Evolutionary conservation across 805 yeast species (phyloP).

Genomic region (Candida orba): DNA sequence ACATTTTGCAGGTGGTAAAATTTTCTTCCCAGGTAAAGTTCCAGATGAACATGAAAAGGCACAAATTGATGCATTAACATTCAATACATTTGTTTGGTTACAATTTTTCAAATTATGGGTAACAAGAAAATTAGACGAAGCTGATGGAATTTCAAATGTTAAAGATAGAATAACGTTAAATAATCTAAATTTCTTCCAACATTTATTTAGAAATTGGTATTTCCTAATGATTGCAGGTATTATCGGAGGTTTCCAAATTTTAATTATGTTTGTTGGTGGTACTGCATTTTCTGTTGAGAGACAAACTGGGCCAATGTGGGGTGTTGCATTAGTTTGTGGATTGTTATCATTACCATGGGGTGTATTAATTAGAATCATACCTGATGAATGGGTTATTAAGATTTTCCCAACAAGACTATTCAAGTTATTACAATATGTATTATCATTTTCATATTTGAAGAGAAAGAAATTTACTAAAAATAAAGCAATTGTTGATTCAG

Average conservation of each 20-base stretch:
- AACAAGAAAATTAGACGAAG: slow-evolving; percentile 86
- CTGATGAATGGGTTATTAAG: slow-evolving; percentile 66
- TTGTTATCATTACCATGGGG: slow-evolving; percentile 78
- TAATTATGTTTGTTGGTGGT: slow-evolving; percentile 97
- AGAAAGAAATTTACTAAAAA: slow-evolving; percentile 4
- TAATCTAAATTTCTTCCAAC: slow-evolving; percentile 77
- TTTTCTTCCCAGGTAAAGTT: slow-evolving; percentile 40
- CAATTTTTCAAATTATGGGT: slow-evolving; percentile 92
- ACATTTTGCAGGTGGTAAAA: slow-evolving; percentile 66
- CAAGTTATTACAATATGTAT: slow-evolving; percentile 10
- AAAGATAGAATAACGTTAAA: slow-evolving; percentile 51
- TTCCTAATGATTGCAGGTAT: slow-evolving; percentile 65
- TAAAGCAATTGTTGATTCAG: slow-evolving; percentile 5
- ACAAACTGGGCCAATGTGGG: slow-evolving; percentile 88
- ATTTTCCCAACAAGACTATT: slow-evolving; percentile 53
- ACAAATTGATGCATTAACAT: slow-evolving; percentile 76
- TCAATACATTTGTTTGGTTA: slow-evolving; percentile 96
- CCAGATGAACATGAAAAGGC: slow-evolving; percentile 39
- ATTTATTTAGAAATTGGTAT: slow-evolving; percentile 75
- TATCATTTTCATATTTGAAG: slow-evolving; percentile 16
- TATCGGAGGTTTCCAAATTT: slow-evolving; percentile 77
- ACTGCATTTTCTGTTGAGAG: slow-evolving; percentile 80
- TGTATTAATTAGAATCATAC: slow-evolving; percentile 63
- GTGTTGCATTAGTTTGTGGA: slow-evolving; percentile 77
- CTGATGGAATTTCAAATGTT: slow-evolving; percentile 54